Evolutionary conservation across 1,284 basidiomycete species (phyloP), one percentile per base, ranked within the genome.

Genomic region (Sanghuangporus weigelae): DNA sequence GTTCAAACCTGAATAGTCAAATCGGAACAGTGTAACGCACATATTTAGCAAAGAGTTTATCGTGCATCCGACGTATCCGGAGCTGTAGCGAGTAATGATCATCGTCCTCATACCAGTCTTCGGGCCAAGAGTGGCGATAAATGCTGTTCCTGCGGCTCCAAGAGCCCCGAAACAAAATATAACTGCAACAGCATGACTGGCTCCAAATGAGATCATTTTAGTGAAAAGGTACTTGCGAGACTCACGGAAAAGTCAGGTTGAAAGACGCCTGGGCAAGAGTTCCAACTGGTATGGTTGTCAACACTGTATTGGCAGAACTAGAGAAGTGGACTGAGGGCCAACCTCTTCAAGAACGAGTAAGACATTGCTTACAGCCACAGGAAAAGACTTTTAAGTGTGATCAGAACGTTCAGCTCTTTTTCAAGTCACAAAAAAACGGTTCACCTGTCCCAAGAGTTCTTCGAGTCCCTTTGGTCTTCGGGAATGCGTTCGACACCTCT

Each of bases 41-140:
- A 86, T 82, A 68, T 85, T 87, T 7, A 87, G 71, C 56, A 87
- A 67, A 8, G 84, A 81, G 68, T 84, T 84, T 60, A 87, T 75
- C 8, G 76, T 78, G 0, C 81, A 79, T 11, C 84, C 84, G 44
- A 81, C 69, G 67, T 83, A 86, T 4, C 84, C 86, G 2, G 83
- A 83, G 61, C 80, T 81, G 68, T 79, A 86, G 1, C 84, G 76
- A 3, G 77, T 73, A 63, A 82, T 81, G 60, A 82, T 70, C 83
- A 89, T 87, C 0, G 85, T 87, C 5, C 86, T 77, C 57, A 89
- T 71, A 7, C 87, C 87, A 0, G 83, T 82, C 66, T 76, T 73
- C 1, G 86, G 85, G 0, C 86, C 86, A n/a, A 89, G 77, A 1
- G 78, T 84, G 12, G 84, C 81, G 57, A 85, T 79, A 69, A 84